These are phyloP conservation scores for Sclerotinia spermophila DNA, from an alignment of 2,329 filamentous ascomycete species.

Conservation along the genomic window DNA sequence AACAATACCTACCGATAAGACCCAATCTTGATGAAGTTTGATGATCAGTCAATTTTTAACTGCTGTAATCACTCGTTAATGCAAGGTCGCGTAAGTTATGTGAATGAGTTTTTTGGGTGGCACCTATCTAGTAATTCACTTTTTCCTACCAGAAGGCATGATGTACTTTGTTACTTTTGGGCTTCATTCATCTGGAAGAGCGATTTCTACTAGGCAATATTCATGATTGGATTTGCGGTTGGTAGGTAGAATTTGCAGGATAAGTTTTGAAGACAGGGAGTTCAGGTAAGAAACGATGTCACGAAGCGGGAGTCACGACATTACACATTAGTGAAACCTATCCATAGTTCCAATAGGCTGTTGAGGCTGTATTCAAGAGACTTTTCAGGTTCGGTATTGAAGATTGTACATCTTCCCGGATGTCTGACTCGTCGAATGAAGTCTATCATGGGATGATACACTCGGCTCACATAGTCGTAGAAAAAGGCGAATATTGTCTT, in stretches of 20 bases:
- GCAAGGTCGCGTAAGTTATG: background rate
- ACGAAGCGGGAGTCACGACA: background rate
- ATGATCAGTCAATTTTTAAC: background rate
- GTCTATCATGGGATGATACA: background rate
- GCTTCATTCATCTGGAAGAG: background rate
- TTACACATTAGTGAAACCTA: background rate
- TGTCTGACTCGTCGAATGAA: background rate
- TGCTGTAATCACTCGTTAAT: background rate
- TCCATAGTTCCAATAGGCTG: background rate
- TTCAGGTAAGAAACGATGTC: background rate
- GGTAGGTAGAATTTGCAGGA: background rate
- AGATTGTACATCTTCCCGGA: background rate
- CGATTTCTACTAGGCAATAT: background rate
- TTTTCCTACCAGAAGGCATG: background rate
- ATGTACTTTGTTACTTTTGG: background rate
- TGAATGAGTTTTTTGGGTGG: background rate
- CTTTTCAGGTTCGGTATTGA: background rate
- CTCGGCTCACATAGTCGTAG: background rate
- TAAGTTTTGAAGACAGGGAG: background rate
- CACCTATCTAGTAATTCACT: background rate
- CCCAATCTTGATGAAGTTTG: background rate
- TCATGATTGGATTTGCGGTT: background rate
- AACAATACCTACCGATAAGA: background rate
- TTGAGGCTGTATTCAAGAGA: background rate
- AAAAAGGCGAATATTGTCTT: background rate